phyloP scores from a whole-genome alignment of 1,139 yeast species.

The Lodderomyces jiufengensis region DNA sequence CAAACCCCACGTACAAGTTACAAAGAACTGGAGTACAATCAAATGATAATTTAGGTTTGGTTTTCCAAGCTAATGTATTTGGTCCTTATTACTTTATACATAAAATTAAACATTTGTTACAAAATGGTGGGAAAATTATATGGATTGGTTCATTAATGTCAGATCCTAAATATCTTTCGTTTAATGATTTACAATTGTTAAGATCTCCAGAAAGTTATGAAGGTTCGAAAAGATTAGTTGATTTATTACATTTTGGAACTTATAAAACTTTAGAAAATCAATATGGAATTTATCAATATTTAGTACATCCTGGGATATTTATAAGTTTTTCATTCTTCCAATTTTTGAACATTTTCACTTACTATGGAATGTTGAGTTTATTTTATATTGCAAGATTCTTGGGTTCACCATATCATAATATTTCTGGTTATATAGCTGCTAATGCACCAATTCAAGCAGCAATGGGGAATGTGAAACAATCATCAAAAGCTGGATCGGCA shows the following conservation, averaged over 20 bases:
- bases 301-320: slow-evolving; percentile 94
- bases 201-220: slow-evolving; percentile 72
- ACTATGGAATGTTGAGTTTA: slow-evolving; percentile 77
- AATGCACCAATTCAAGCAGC: slow-evolving; percentile 61
- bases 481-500: slow-evolving; percentile 72
- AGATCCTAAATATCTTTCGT: slow-evolving; percentile 63
- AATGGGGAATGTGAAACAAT: slow-evolving; percentile 40
- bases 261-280: slow-evolving; percentile 44
- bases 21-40: slow-evolving; percentile 75
- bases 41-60: slow-evolving; percentile 72
- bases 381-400: slow-evolving; percentile 79
- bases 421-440: slow-evolving; percentile 85
- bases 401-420: slow-evolving; percentile 87
- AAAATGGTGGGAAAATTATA: slow-evolving; percentile 57
- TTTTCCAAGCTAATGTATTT: slow-evolving; percentile 92
- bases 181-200: slow-evolving; percentile 70
- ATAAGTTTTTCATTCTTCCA: slow-evolving; percentile 77
- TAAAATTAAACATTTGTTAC: slow-evolving; percentile 51
- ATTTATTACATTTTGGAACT: slow-evolving; percentile 73
- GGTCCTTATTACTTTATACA: slow-evolving; percentile 86
- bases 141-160: slow-evolving; percentile 89
- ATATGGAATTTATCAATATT: slow-evolving; percentile 61
- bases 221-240: slow-evolving; percentile 87
- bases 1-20: slow-evolving; percentile 78
- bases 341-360: slow-evolving; percentile 71